A percentile compares a stretch with the other conserved stretches of the same genome.
Conservation (phyloP, 2,329 filamentous ascomycete genomes). For the Phoma sp. region DNA sequence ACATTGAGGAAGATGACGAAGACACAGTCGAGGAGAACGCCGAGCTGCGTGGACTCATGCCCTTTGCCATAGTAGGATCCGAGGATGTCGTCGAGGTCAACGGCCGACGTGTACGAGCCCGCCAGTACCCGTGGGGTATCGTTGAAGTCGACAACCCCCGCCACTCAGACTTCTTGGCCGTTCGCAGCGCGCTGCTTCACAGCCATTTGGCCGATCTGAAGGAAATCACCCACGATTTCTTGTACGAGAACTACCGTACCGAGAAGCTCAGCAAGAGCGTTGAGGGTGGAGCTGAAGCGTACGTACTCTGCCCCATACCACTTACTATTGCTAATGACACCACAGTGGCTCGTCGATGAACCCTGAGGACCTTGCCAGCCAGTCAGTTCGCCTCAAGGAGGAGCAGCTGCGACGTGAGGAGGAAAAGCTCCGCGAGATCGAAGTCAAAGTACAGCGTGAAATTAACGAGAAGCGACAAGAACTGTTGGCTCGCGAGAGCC, state of each 20-base stretch:
- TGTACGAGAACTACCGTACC: conserved; percentile 99
- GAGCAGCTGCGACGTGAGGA: conserved; percentile 98
- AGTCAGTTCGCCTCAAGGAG: conserved; percentile 98
- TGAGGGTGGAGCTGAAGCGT: conserved; percentile 86
- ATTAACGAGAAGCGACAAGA: conserved; percentile 99
- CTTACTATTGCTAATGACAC: conserved; percentile 27
- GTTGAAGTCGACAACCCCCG: conserved; percentile 99
- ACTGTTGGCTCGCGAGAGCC: conserved; percentile 93
- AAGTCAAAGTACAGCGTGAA: conserved; percentile 98
- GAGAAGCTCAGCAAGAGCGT: conserved; percentile 99
- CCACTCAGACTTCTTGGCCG: conserved; percentile 97
- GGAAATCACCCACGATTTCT: conserved; percentile 99
- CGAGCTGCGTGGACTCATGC: conserved; percentile 96
- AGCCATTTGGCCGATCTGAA: conserved; percentile 98
- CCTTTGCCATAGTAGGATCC: conserved; percentile 97
- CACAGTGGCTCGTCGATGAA: conserved; percentile 85
- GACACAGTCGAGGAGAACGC: conserved; percentile 99
- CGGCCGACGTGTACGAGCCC: conserved; percentile 87
- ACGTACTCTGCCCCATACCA: conserved; percentile 55
- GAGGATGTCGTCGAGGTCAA: conserved; percentile 95
- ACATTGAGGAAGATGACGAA: conserved; percentile 99
- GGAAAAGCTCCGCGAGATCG: conserved; percentile 99
- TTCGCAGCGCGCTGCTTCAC: conserved; percentile 94
- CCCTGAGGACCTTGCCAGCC: conserved; percentile 93
- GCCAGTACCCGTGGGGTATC: conserved; percentile 98